Evolutionary conservation across 805 yeast species (phyloP), one percentile per base, ranked within the genome.

Genomic region (Wickerhamomyces chaumierensis): DNA sequence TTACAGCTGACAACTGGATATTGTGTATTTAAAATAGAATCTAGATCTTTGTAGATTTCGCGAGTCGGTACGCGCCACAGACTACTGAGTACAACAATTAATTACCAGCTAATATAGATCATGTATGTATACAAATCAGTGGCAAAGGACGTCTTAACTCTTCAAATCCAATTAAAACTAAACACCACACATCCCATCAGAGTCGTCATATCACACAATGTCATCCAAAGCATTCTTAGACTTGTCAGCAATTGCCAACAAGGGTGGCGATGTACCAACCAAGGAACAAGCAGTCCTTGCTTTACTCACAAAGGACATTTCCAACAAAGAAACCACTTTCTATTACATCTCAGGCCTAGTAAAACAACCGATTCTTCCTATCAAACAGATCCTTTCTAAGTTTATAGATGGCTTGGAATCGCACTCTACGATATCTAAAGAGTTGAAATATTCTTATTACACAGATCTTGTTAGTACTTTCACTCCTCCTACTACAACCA

Each of bases 301-400:
- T 7, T 15, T 31, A 6, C 18, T 31, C 8, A 31, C 17, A 6
- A 16, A 15, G 12, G 18, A 31, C 13, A 5, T 31, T 6, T 31
- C 19, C 6, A 36, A 44, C 12, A 25, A 34, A 15, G 46, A 42
- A 14, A 25, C 39, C 3, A 36, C 39, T 1, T 21, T 41, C 5
- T 35, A 35, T 33, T 43, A 44, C 32, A 23, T 47, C 19, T 40
- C 33, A 20, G 48, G 47, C 2, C 18, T 48, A 3, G 37, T 42
- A 3, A 50, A 50, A 23, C 54, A 50, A 29, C 54, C 44, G 18
- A 36, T 48, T 1, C 27, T 48, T 4, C 48, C 49, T 1, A 44
- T 48, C 16, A 50, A 44, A 36, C 36, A 38, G 23, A 46, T 47
- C 5, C 36, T 50, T 4, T 32, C 25, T 3, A 28, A 17, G 1